phyloP scores from a whole-genome alignment of 495 filamentous ascomycete genomes.

The Aspergillus avenaceus region DNA sequence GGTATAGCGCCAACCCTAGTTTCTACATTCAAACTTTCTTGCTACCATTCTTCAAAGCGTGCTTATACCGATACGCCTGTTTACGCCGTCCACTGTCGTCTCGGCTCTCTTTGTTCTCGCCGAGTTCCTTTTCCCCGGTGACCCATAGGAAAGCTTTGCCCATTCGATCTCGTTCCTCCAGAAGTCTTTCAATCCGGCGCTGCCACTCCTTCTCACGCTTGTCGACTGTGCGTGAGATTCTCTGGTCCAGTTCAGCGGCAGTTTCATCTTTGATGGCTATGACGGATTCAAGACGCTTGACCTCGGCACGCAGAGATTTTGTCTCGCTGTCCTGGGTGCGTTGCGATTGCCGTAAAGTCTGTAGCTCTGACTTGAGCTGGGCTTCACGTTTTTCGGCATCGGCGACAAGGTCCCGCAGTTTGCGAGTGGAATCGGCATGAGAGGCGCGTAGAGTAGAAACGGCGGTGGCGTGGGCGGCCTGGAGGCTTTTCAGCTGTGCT shows the following conservation, averaged over 20 bases:
- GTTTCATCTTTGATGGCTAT: conserved; percentile 41
- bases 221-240: conserved; percentile 41
- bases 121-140: conserved; percentile 49
- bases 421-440: conserved; percentile 40
- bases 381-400: conserved; percentile 42
- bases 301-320: conserved; percentile 28
- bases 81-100: conserved; percentile 23
- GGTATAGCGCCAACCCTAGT: not conserved
- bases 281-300: conserved; percentile 29
- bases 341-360: conserved; percentile 21
- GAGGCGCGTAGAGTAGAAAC: conserved; percentile 38
- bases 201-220: conserved; percentile 51
- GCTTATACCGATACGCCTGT: conserved; percentile 47
- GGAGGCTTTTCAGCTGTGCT: conserved; percentile 35
- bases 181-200: conserved; percentile 45
- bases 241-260: conserved; percentile 34
- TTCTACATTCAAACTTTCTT: conserved; percentile 11
- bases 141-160: conserved; percentile 45
- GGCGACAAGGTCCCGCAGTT: conserved; percentile 36
- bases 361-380: conserved; percentile 35
- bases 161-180: conserved; percentile 54
- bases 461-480: conserved; percentile 34
- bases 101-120: conserved; percentile 26
- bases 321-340: conserved; percentile 21
- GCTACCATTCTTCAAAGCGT: conserved; percentile 21